Evolutionary conservation across 495 filamentous ascomycete genomes (phyloP), one percentile per base, ranked within the genome.

Genomic region (Hypoxylon rickii): DNA sequence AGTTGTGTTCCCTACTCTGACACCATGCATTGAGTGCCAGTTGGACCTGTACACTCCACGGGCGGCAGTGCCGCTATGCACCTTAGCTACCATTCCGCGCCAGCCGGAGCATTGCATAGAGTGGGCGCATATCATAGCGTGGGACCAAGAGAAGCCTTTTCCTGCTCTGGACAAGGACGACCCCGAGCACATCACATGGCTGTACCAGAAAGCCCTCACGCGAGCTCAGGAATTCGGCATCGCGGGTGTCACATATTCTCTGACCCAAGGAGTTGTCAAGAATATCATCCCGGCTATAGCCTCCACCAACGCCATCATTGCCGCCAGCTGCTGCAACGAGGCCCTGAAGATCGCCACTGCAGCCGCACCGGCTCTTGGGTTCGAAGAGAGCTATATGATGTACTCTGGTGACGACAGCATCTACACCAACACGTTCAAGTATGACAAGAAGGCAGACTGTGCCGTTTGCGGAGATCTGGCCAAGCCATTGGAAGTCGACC

Each of bases 201-300:
- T 99, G 16, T 99, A 90, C 73, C 84, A 92, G 61, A 89, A 89
- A 55, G 90, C 95, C 3, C 79, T 91, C 13, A 70, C 79, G 31
- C 88, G 95, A 52, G 90, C 92, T 1, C 68, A 83, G 53, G 88
- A 97, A 63, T 99, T 96, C 76, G 86, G 90, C 58, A 99, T 99
- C 69, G 68, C 81, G 2, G 95, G 95, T 16, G 88, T 99, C 19
- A 97, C 95, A 10, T 99, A 97, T 73, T 86, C 88, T n/a, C 83
- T 96, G 70, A 96, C 95, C 0, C 95, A 99, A 66, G 95, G 95
- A 24, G 94, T 97, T 0, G 92, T 99, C 60, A 99, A 99, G 72
- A 97, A 99, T 67, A 99, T 99, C 70, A 99, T 99, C 55, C 95
- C 95, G 1, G 95, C 95, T 7, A 99, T 99, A 65, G 95, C 95